A percentile compares a stretch with the other conserved stretches of the same genome.
Evolutionary conservation across 306 rosid species (phyloP).

Genomic region (Begonia fuchsioides): DNA sequence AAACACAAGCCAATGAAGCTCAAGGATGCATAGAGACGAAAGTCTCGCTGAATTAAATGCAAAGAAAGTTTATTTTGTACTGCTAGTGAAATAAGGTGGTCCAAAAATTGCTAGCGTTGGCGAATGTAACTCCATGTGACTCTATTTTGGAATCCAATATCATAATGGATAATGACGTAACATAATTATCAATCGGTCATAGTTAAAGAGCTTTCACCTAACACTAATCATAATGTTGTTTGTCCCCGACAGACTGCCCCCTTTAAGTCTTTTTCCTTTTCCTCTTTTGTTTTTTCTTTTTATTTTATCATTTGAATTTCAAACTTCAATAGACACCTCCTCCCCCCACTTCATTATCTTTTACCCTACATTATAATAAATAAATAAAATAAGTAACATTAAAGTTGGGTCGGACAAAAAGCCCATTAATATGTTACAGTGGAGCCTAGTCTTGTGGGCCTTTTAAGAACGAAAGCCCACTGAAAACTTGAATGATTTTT

Average conservation of each 20-base stretch:
- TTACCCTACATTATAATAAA: too few relatives aligned
- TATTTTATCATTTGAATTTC: conserved; percentile 12
- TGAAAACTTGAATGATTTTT: too few relatives aligned
- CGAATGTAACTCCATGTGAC: background rate
- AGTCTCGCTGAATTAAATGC: too few relatives aligned
- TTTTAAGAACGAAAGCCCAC: too few relatives aligned
- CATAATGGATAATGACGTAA: conserved; percentile 6
- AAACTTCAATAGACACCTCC: background rate
- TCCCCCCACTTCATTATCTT: too few relatives aligned
- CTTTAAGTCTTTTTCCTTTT: conserved; percentile 9
- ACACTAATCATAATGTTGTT: conserved; percentile 30
- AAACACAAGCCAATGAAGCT: too few relatives aligned
- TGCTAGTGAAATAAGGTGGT: background rate
- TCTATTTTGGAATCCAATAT: background rate
- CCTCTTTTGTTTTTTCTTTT: conserved; percentile 15
- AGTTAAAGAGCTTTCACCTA: conserved; percentile 31
- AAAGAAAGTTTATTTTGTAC: too few relatives aligned
- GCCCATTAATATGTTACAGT: too few relatives aligned
- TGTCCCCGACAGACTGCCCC: conserved; percentile 14
- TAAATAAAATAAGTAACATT: too few relatives aligned
- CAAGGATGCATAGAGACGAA: too few relatives aligned
- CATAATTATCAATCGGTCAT: conserved; percentile 26
- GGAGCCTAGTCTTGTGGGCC: too few relatives aligned
- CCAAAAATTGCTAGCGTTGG: background rate
- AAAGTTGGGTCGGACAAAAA: too few relatives aligned